Percentiles rank a stretch among this genome's conserved stretches.
Evolutionary conservation across 2,329 filamentous ascomycete genomes (phyloP).

Genomic region (Cyphellophora europaea): DNA sequence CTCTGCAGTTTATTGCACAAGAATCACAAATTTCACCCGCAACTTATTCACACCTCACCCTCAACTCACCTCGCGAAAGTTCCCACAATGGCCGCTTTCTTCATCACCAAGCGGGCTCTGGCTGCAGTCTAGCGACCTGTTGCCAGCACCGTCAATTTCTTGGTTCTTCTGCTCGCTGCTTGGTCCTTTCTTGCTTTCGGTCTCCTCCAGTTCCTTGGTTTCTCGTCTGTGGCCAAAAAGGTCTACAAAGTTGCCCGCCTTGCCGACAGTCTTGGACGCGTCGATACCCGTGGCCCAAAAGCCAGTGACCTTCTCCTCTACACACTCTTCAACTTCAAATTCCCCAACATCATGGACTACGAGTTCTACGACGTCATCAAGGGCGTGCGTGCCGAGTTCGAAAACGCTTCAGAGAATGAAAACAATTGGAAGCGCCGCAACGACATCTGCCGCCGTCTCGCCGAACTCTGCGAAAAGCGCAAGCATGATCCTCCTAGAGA

Average conservation of each 20-base stretch:
- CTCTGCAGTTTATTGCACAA: no score
- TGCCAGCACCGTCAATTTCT: not conserved
- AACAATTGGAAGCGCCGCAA: conserved; percentile 18
- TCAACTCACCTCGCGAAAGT: conserved; percentile 5
- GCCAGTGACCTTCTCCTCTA: not conserved
- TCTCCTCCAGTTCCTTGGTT: no score
- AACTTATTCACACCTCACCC: no score
- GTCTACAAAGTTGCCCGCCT: no score
- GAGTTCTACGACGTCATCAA: conserved; percentile 14
- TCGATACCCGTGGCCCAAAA: not conserved
- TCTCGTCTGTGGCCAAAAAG: no score
- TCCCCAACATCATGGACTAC: conserved; percentile 13
- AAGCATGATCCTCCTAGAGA: conserved; percentile 15
- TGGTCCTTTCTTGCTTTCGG: not conserved
- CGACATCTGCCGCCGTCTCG: conserved; percentile 13
- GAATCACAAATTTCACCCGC: no score
- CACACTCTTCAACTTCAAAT: not conserved
- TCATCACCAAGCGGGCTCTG: not conserved
- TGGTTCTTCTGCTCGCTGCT: conserved; percentile 2
- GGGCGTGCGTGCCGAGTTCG: conserved; percentile 13
- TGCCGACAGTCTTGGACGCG: not conserved
- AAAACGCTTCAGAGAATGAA: conserved; percentile 13
- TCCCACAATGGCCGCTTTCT: conserved; percentile 1
- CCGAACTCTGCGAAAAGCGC: conserved; percentile 14
- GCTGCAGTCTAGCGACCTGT: conserved; percentile 1